phyloP scores from a whole-genome alignment of 306 rosid genomes.

The Alnus rubra region DNA sequence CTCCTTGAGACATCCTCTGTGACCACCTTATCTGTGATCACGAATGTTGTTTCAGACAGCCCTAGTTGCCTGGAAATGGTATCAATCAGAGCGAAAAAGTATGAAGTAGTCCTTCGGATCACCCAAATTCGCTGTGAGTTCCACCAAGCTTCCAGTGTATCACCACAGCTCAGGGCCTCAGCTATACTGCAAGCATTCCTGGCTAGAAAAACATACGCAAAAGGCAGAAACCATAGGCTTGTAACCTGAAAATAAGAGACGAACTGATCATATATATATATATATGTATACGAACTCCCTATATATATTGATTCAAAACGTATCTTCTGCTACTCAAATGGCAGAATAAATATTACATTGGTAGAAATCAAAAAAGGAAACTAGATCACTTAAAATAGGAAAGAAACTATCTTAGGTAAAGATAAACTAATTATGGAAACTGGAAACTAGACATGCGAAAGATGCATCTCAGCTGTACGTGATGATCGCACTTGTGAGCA shows the following conservation, averaged over 20 bases:
- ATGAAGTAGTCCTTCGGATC: constrained; percentile 51
- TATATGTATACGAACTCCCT: no score
- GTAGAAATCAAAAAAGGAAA: no score
- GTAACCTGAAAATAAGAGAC: constrained; percentile 35
- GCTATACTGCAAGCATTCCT: constrained; percentile 36
- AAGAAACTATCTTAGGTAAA: no score
- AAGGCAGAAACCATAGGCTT: constrained; percentile 67
- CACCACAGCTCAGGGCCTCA: constrained; percentile 46
- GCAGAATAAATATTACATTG: background rate
- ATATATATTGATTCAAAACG: no score
- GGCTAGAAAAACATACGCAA: constrained; percentile 57
- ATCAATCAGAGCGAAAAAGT: constrained; percentile 54
- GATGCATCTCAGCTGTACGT: no score
- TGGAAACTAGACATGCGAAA: no score
- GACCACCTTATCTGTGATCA: constrained; percentile 47
- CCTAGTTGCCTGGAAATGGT: constrained; percentile 42
- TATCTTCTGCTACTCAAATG: no score
- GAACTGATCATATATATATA: no score
- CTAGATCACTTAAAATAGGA: no score
- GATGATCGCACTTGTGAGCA: no score
- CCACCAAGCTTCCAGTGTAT: constrained; percentile 64
- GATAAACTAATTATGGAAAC: no score
- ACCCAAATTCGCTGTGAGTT: constrained; percentile 54
- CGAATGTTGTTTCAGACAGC: constrained; percentile 48
- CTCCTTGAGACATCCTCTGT: constrained; percentile 47